A percentile compares a stretch with the other conserved stretches of the same genome.
phyloP scores from a whole-genome alignment of 345 rosid genomes.

The Ceriops decandra region DNA sequence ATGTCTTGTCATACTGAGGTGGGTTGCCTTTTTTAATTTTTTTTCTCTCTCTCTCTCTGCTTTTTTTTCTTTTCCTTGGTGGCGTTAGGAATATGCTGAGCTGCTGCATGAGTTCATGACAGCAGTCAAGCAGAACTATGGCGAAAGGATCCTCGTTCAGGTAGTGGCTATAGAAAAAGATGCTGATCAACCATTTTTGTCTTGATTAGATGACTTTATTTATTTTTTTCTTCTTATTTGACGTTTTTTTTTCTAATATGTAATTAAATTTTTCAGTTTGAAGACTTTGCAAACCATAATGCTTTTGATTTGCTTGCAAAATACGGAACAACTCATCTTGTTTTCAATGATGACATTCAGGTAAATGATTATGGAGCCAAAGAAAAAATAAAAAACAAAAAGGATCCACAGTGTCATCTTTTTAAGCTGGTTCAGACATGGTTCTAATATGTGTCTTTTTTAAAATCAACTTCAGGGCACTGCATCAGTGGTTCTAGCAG shows the following conservation, averaged over 20 bases:
- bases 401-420: background rate
- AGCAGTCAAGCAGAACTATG: constrained; percentile 89
- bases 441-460: constrained; percentile 10
- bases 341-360: constrained; percentile 98
- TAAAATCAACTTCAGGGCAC: constrained; percentile 58
- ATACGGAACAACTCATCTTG: constrained; percentile 91
- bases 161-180: constrained; percentile 31
- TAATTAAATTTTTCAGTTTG: constrained; percentile 53
- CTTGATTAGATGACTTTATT: background rate
- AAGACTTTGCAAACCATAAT: constrained; percentile 97
- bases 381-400: too few relatives aligned
- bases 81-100: constrained; percentile 77
- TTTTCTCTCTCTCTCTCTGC: constrained; percentile 1
- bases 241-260: background rate
- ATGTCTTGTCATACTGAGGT: constrained; percentile 16
- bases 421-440: background rate
- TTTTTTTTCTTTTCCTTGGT: background rate
- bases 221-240: background rate
- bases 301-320: constrained; percentile 87
- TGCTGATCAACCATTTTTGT: background rate
- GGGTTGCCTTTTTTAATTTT: constrained; percentile 15
- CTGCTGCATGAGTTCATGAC: constrained; percentile 90
- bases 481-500: constrained; percentile 97
- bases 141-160: constrained; percentile 94
- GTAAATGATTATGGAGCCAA: constrained; percentile 25